Conservation (phyloP, 179 eudicot genomes). For the Amaranthus tricolor region DNA sequence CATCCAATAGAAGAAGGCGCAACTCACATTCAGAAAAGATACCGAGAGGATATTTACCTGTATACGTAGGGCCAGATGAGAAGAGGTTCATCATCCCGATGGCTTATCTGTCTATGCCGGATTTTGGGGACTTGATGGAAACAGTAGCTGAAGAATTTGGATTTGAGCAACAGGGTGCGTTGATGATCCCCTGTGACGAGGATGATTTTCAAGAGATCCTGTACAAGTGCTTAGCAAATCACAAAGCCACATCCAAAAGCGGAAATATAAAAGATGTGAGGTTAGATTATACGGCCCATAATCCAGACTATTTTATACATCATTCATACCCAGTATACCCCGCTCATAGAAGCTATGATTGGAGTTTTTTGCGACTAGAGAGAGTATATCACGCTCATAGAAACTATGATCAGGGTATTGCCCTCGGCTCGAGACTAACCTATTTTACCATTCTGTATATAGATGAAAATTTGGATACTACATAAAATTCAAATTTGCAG, state of each 20-base stretch:
- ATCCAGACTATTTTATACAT: background rate
- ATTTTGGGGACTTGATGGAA: slow-evolving; percentile 26
- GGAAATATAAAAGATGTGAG: slow-evolving; percentile 7
- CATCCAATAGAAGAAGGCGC: slow-evolving; percentile 11
- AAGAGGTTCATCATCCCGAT: slow-evolving; percentile 24
- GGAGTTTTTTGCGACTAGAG: too few relatives aligned
- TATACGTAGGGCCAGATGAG: slow-evolving; percentile 24
- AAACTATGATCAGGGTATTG: too few relatives aligned
- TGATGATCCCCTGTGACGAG: slow-evolving; percentile 31
- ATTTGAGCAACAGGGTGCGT: slow-evolving; percentile 27
- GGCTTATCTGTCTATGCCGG: slow-evolving; percentile 24
- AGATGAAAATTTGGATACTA: background rate
- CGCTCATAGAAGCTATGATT: too few relatives aligned
- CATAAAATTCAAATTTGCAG: background rate
- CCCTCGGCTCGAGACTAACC: too few relatives aligned
- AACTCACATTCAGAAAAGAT: slow-evolving; percentile 15
- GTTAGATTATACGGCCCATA: background rate
- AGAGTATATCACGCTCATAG: too few relatives aligned
- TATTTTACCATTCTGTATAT: background rate
- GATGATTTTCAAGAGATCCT: slow-evolving; percentile 29
- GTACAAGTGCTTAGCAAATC: slow-evolving; percentile 24
- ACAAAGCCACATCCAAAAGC: slow-evolving; percentile 14
- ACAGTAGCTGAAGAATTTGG: slow-evolving; percentile 28
- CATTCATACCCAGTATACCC: background rate
- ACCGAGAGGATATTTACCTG: slow-evolving; percentile 22